Evolutionary conservation across 2,329 filamentous ascomycete genomes (phyloP), one percentile per base, ranked within the genome.

Genomic region (Ceratocystis colombiana): DNA sequence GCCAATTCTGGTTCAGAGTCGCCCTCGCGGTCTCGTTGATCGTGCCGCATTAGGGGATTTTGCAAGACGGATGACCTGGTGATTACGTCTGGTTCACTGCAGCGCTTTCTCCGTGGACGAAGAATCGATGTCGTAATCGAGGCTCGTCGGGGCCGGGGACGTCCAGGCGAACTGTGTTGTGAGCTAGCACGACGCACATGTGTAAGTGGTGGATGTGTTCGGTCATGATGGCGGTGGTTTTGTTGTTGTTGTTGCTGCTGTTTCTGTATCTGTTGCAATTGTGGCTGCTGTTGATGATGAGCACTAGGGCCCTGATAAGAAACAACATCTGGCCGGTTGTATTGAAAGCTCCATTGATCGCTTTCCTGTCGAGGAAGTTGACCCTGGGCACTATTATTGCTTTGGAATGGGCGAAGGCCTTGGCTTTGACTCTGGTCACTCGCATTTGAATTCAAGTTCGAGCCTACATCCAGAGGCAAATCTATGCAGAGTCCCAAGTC

Each of bases 81-180:
- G 41, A 48, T 25, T 25, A 25, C 20, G 4, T 53, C 22, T 1
- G 66, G 61, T 45, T 68, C 61, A 25, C 66, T 65, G 44, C 46
- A 37, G 6, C 64, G 57, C 61, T 68, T 68, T 15, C 64, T 64
- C 6, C 64, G 59, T 20, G 64, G 61, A 8, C 53, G 64, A 12
- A 65, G 37, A 50, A 67, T 50, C 22, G 66, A 53, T n/a, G 61
- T 53, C 3, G 66, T 59, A 17, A 66, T 50, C n/a, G 66, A 68
- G 7, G 64, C 53, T 12, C 59, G 66, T 5, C 64, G 66, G 7
- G 64, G 44, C 8, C 63, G 57, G 2, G 30, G 22, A 46, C 66
- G 15, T 41, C 61, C 44, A 30, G 63, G 10, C 41, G 17, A 64
- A 28, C 53, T 50, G 45, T 67, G 41, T 55, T 55, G 17, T 22